phyloP scores from a whole-genome alignment of 495 filamentous ascomycete species.

The Elaphomyces granulatus region DNA sequence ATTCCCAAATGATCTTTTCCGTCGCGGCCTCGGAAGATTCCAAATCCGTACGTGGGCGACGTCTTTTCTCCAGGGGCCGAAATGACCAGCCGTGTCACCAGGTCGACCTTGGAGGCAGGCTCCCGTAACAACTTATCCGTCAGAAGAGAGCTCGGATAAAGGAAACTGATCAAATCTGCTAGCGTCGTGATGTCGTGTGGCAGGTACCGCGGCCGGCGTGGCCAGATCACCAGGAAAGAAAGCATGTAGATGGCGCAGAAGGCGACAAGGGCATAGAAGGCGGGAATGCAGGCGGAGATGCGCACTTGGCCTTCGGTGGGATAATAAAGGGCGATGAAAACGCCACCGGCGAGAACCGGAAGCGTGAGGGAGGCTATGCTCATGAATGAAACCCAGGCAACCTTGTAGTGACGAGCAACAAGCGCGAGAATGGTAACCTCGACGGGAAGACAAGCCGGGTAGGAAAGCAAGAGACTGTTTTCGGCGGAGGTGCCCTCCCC shows the following conservation, averaged over 20 bases:
- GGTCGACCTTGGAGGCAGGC: slow-evolving; percentile 42
- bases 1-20: slow-evolving; percentile 51
- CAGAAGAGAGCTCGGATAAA: slow-evolving; percentile 54
- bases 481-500: slow-evolving; percentile 48
- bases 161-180: slow-evolving; percentile 61
- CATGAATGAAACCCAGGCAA: slow-evolving; percentile 53
- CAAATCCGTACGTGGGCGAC: slow-evolving; percentile 44
- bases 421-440: slow-evolving; percentile 46
- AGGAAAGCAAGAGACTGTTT: slow-evolving; percentile 57
- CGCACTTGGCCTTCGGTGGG: slow-evolving; percentile 36
- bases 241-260: slow-evolving; percentile 55
- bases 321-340: slow-evolving; percentile 67
- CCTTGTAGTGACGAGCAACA: slow-evolving; percentile 51
- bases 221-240: slow-evolving; percentile 46
- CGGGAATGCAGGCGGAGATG: slow-evolving; percentile 54
- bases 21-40: slow-evolving; percentile 44
- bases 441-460: slow-evolving; percentile 49
- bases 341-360: slow-evolving; percentile 62
- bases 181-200: slow-evolving; percentile 57
- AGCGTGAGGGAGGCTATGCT: slow-evolving; percentile 48
- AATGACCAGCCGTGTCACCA: slow-evolving; percentile 46
- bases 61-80: slow-evolving; percentile 32
- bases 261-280: slow-evolving; percentile 48
- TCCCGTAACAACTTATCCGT: slow-evolving; percentile 51
- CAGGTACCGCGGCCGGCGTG: slow-evolving; percentile 39